Base-by-base conservation (phyloP, 2,329 filamentous ascomycete genomes). In the Stachybotrys chlorohalonatus region DNA sequence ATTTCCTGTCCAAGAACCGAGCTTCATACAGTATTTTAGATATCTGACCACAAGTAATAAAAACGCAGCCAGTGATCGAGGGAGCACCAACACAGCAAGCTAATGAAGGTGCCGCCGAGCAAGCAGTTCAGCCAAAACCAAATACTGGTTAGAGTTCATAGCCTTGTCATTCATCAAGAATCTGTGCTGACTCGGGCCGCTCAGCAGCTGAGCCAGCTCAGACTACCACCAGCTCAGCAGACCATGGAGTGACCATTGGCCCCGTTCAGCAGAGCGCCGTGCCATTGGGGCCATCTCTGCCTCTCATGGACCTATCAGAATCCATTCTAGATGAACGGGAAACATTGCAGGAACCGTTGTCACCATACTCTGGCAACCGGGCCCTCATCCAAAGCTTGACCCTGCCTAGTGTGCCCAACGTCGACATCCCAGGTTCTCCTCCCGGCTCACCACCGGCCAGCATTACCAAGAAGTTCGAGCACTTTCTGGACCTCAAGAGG, bases 401-500 rank as follows among this genome's bases (percentile, higher is more conserved):
- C 30, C 78, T 93, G 48, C 89, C 89, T 2, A 76, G 83, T 2
- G 70, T 85, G 5, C 84, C 89, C 1, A 85, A 90, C 70, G 82
- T 90, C 63, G 76, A 84, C 61, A 90, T 94, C 57, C 89, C 89
- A 0, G 77, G 82, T 9, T 90, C 88, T 5, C 89, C 89, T 1
- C 84, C 86, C 1, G 81, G 81, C 30, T 81, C 81, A 2, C 81
- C 81, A 11, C 71, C 75, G 0, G 65, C 74, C 39, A 61, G 71
- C 47, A 69, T 84, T 11, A 85, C 80, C 52, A 78, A 80, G 60
- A 91, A 90, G 62, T 86, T 93, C 61, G 79, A 83, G 58, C 82
- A 84, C 56, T 93, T 94, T 60, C 79, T 93, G 0, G 77, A 82
- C 49, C 77, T 93, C n/a, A 94, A 94, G 72, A 84, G 82, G 64